Conservation (phyloP, 495 filamentous ascomycete species). For the Collariella sp. region DNA sequence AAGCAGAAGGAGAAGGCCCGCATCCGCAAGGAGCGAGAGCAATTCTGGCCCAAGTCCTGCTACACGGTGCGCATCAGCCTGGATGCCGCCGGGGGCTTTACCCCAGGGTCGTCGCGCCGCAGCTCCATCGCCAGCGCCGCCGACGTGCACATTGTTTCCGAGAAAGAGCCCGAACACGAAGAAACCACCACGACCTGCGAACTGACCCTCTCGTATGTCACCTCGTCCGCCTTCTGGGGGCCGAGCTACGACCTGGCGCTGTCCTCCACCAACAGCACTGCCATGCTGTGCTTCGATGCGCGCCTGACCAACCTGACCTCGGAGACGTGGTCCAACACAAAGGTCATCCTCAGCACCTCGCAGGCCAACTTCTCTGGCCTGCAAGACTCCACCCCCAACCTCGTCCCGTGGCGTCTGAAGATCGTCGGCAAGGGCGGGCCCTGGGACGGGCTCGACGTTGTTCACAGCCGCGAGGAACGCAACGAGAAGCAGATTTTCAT, state of each 20-base stretch:
- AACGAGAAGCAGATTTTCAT: conserved; percentile 19
- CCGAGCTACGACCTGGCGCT: conserved; percentile 59
- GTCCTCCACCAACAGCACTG: conserved; percentile 47
- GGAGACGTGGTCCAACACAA: conserved; percentile 60
- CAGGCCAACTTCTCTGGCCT: conserved; percentile 56
- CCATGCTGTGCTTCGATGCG: conserved; percentile 52
- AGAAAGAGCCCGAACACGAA: conserved; percentile 18
- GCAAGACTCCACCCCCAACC: conserved; percentile 47
- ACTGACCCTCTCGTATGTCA: conserved; percentile 56
- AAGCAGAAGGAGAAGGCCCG: conserved; percentile 40
- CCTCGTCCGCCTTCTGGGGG: conserved; percentile 52
- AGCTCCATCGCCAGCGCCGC: conserved; percentile 41
- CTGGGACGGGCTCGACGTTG: conserved; percentile 13
- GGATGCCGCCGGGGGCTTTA: conserved; percentile 42
- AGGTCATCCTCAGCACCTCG: conserved; percentile 58
- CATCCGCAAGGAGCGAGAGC: conserved; percentile 42
- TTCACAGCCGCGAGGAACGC: conserved; percentile 25
- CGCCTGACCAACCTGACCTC: conserved; percentile 56
- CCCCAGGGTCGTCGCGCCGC: conserved; percentile 48
- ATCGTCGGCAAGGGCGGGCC: conserved; percentile 26
- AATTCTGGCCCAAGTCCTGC: conserved; percentile 50
- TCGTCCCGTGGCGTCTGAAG: conserved; percentile 54
- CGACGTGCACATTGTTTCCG: conserved; percentile 24
- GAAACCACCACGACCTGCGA: conserved; percentile 32
- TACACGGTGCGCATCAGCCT: conserved; percentile 51